A percentile compares a stretch with the other conserved stretches of the same genome.
Evolutionary conservation across 2,329 filamentous ascomycete genomes (phyloP).

Genomic region (Aureobasidium sp.): DNA sequence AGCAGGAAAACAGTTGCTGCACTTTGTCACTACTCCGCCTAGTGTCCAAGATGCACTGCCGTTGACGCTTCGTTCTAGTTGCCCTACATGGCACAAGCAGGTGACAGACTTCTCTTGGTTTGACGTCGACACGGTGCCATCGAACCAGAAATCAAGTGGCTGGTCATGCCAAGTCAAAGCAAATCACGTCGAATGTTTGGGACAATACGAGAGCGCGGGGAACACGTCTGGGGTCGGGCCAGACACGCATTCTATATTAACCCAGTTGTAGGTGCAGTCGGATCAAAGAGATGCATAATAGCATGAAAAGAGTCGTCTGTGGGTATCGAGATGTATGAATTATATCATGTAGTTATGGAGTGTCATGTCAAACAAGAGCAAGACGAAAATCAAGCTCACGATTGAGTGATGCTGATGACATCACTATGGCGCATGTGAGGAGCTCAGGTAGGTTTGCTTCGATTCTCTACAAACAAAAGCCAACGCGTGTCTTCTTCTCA

Average conservation of each 20-base stretch:
- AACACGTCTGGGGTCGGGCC: neutral
- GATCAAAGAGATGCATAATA: too few relatives aligned
- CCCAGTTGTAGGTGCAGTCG: too few relatives aligned
- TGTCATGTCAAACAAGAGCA: too few relatives aligned
- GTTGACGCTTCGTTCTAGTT: neutral
- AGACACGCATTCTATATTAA: neutral
- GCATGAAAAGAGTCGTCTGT: too few relatives aligned
- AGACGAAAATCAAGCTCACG: neutral
- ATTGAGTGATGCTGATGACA: neutral
- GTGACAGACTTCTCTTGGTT: neutral
- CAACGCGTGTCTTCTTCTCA: neutral
- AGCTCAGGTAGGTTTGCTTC: neutral
- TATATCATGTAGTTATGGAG: too few relatives aligned
- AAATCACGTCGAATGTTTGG: neutral
- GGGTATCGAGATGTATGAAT: too few relatives aligned
- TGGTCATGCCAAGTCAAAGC: conserved; percentile 2
- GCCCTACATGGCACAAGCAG: neutral
- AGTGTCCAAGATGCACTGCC: too few relatives aligned
- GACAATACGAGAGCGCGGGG: neutral
- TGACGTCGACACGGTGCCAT: conserved; percentile 7
- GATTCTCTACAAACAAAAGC: neutral
- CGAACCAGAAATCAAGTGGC: conserved; percentile 6
- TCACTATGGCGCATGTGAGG: neutral
- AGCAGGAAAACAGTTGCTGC: too few relatives aligned
- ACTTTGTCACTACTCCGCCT: too few relatives aligned